Evolutionary conservation across 495 filamentous ascomycete genomes (phyloP), one percentile per base, ranked within the genome.

Genomic region (Neurospora tetraspora): DNA sequence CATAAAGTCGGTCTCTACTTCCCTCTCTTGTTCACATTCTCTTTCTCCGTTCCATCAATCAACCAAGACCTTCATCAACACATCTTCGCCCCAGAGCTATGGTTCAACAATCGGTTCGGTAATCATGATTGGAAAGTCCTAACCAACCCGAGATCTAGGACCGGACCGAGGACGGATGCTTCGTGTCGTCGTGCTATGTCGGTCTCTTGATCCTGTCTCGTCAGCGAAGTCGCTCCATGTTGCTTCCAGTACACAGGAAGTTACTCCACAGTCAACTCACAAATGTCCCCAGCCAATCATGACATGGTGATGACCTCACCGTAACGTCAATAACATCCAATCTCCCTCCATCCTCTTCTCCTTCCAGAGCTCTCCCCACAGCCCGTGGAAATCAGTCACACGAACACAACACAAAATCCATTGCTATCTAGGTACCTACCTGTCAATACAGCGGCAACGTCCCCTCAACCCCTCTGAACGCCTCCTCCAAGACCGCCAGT

Each of bases 401-500:
- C 9, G 4, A 47, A 47, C 9, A 31, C 47, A 59, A 59, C 23
- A 23, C n/a, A 31, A 31, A 59, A 27, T 59, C 23, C 23, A 31
- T 31, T 61, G 2, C 6, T 16, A 31, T 7, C 23, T 8, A 61
- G 23, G 10, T 3, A 4, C 23, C 12, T 27, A 45, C 16, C 23
- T 69, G 11, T 38, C 16, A 71, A 16, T 76, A 75, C 8, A 76
- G 68, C 3, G 76, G 74, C 76, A 77, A 34, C 20, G 74, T 76
- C 12, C 74, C 76, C 20, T 74, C 71, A 4, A 73, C 74, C 34
- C 53, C 68, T 5, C 71, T 71, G 65, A 88, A 86, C 12, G 85
- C 84, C 72, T 82, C 74, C 72, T 87, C 86, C 70, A 88, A 71
- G 69, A 87, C 81, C 37, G 38, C 69, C 70, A 89, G 71, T 27